phyloP scores from a whole-genome alignment of 352 stramenopile species.

The Chrysophaeum taylorii region DNA sequence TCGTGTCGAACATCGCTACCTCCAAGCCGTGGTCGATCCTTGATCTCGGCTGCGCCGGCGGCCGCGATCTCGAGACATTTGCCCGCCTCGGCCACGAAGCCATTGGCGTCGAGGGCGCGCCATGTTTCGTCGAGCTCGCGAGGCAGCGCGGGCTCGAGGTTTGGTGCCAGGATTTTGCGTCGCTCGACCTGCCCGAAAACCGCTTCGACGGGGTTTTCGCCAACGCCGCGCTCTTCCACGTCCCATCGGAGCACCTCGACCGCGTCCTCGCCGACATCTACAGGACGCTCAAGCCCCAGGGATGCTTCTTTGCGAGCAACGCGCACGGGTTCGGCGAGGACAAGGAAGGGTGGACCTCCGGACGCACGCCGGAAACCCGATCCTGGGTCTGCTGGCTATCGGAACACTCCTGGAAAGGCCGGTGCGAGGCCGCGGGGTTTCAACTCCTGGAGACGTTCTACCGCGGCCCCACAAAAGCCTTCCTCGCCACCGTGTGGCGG shows the following conservation, averaged over 20 bases:
- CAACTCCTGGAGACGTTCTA: not conserved
- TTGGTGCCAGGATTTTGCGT: not conserved
- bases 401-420: not conserved
- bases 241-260: not conserved
- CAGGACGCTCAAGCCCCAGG: not conserved
- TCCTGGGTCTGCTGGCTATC: conserved; percentile 4
- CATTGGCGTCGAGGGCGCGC: not conserved
- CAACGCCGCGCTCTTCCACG: conserved; percentile 7
- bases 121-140: not conserved
- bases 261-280: not conserved
- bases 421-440: not conserved
- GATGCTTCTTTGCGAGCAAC: not conserved
- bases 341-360: not conserved
- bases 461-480: not conserved
- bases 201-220: conserved; percentile 8
- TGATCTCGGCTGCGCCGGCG: not conserved
- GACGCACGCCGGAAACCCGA: not conserved
- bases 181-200: not conserved
- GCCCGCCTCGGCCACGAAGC: not conserved
- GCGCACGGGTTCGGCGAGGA: conserved; percentile 10
- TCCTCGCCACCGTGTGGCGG: conserved; percentile 1
- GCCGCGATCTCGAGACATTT: not conserved
- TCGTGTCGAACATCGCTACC: not conserved
- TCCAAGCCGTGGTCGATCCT: not conserved
- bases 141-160: not conserved